Evolutionary conservation across 2,329 filamentous ascomycete species (phyloP), one percentile per base, ranked within the genome.

Genomic region (Colletotrichum sp.): DNA sequence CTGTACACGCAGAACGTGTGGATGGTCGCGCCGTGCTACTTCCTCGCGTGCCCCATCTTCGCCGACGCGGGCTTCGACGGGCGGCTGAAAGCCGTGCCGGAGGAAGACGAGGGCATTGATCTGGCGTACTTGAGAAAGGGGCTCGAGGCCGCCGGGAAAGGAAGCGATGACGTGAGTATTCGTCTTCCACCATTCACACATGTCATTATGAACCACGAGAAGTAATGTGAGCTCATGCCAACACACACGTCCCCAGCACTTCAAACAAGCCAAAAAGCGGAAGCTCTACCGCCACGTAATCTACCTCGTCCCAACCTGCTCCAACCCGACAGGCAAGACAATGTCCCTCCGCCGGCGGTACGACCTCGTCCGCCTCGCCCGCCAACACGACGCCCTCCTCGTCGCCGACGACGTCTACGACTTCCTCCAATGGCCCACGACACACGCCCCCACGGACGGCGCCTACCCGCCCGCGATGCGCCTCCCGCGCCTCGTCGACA

Each of bases 351-450:
- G 83, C 21, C 90, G 93, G 33, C 90, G 97, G 5, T 85, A 92
- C 76, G 86, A 86, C 13, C 88, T 98, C 6, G 91, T 98, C 29
- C 85, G 86, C n/a, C 83, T 98, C 8, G 96, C 96, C 1, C 89
- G 96, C 70, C 87, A 92, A 72, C 91, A 93, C 81, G 92, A 98
- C 81, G 95, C 94, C 8, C 88, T 98, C n/a, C 84, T 98, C 69
- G 88, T 98, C 33, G 91, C 91, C 63, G 96, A 98, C 84, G 97
- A 99, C 82, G 95, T 98, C 12, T 99, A 99, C 81, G 96, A 98
- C 82, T 93, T 96, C 77, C 87, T 98, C 7, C 94, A 96, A 81
- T 98, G 95, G 95, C 89, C 90, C 4, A 80, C 84, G 58, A 67
- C n/a, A 3, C 13, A 21, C 36, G 47, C 62, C 4, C n/a, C 47